Evolutionary conservation across 257 asterid species (phyloP).

Genomic region (Solanum sejunctum): DNA sequence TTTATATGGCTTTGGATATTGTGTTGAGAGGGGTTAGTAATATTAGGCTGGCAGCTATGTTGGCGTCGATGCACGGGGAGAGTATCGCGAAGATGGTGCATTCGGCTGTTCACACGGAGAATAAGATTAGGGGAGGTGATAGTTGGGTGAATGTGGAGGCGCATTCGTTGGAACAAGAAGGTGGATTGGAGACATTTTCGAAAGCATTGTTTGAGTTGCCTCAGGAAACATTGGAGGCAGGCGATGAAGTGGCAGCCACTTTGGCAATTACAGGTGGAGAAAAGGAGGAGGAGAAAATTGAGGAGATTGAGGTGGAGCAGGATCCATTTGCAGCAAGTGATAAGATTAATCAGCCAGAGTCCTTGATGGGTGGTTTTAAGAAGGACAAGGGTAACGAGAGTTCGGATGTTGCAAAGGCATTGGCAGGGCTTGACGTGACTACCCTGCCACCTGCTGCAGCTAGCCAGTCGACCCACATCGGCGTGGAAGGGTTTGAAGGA

Average conservation of each 20-base stretch:
- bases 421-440: conserved; percentile 87
- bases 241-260: conserved; percentile 78
- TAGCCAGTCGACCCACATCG: conserved; percentile 80
- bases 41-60: conserved; percentile 88
- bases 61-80: conserved; percentile 93
- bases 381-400: conserved; percentile 58
- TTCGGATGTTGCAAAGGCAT: conserved; percentile 65
- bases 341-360: conserved; percentile 73
- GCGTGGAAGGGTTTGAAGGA: conserved; percentile 97
- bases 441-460: conserved; percentile 91
- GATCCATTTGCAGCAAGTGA: conserved; percentile 99
- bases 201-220: conserved; percentile 68
- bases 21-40: conserved; percentile 85
- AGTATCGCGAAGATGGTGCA: conserved; percentile 97
- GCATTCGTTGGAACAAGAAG: conserved; percentile 50
- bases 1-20: conserved; percentile 95
- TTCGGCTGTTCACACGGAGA: conserved; percentile 75
- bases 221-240: conserved; percentile 68
- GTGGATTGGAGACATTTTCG: conserved; percentile 45
- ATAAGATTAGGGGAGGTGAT: conserved; percentile 89
- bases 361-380: conserved; percentile 84
- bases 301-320: conserved; percentile 61
- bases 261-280: conserved; percentile 56
- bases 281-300: conserved; percentile 43
- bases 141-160: conserved; percentile 64